phyloP scores from a whole-genome alignment of 73 alveolate species.

The Blepharisma stoltei region DNA sequence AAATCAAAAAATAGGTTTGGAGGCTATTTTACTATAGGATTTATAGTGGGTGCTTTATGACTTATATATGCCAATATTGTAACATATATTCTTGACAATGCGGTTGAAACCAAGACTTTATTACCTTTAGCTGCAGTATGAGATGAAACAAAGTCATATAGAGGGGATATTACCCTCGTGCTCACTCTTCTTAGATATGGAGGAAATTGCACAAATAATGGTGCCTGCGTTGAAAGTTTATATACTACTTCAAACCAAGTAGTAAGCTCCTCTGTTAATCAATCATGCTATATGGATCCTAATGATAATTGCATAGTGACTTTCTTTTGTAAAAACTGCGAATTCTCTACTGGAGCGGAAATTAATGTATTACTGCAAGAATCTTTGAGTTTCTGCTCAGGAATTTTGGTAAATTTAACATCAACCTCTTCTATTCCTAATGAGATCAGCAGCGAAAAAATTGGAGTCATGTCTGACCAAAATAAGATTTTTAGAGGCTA shows the following conservation, averaged over 20 bases:
- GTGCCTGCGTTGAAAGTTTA: not conserved
- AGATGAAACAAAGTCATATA: too few relatives aligned
- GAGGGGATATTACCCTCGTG: not conserved
- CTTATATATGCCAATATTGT: not conserved
- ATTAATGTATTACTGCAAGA: not conserved
- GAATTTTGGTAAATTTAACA: conserved; percentile 12
- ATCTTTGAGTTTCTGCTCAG: conserved; percentile 25
- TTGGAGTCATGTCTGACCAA: not conserved
- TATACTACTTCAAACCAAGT: not conserved
- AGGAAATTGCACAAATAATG: not conserved
- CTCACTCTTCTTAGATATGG: not conserved
- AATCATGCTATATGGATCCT: not conserved
- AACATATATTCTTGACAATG: not conserved
- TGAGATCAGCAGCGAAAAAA: not conserved
- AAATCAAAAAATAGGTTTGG: not conserved
- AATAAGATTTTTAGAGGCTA: conserved; percentile 11
- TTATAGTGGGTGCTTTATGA: not conserved
- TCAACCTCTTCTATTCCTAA: conserved; percentile 32
- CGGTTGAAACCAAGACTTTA: not conserved
- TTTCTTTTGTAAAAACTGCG: not conserved
- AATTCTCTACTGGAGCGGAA: not conserved
- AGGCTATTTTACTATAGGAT: not conserved
- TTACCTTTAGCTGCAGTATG: not conserved
- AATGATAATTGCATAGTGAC: not conserved
- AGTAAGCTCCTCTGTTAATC: not conserved